phyloP scores from a whole-genome alignment of 1,284 basidiomycete species.

The Thecaphora thlaspeos region DNA sequence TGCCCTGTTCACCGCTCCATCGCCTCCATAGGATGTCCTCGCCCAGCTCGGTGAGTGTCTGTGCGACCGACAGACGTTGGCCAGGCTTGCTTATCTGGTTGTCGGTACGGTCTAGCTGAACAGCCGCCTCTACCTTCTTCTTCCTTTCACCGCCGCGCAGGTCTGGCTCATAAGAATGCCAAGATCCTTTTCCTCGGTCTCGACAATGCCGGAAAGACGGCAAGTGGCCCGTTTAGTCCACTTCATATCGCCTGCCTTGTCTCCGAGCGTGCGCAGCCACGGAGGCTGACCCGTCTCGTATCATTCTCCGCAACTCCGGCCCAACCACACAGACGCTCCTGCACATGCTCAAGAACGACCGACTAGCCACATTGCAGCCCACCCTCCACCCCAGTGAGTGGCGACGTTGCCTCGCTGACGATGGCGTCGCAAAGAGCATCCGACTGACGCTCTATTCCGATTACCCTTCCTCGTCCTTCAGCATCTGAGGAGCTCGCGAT shows the following conservation, averaged over 20 bases:
- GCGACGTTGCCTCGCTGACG: too few species aligned
- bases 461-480: slow-evolving; percentile 54
- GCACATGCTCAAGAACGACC: slow-evolving; percentile 99
- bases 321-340: slow-evolving; percentile 73
- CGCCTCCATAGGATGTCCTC: slow-evolving; percentile 45
- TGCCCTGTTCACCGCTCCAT: background rate
- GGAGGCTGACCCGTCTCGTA: slow-evolving; percentile 1
- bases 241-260: too few species aligned
- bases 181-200: slow-evolving; percentile 98
- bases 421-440: too few species aligned
- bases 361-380: slow-evolving; percentile 93
- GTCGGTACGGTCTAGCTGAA: too few species aligned
- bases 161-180: slow-evolving; percentile 96
- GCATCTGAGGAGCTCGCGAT: slow-evolving; percentile 99
- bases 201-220: slow-evolving; percentile 99
- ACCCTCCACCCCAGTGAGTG: slow-evolving; percentile 94
- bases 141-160: slow-evolving; percentile 61
- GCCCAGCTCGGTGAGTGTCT: slow-evolving; percentile 53
- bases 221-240: too few species aligned
- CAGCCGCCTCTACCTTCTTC: background rate
- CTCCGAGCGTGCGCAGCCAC: background rate
- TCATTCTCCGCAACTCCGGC: background rate
- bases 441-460: background rate
- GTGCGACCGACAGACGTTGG: background rate
- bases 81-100: too few species aligned